Percentiles rank a stretch among this genome's conserved stretches.
Conservation (phyloP, 352 stramenopile genomes). For the Phytophthora ohioensis region DNA sequence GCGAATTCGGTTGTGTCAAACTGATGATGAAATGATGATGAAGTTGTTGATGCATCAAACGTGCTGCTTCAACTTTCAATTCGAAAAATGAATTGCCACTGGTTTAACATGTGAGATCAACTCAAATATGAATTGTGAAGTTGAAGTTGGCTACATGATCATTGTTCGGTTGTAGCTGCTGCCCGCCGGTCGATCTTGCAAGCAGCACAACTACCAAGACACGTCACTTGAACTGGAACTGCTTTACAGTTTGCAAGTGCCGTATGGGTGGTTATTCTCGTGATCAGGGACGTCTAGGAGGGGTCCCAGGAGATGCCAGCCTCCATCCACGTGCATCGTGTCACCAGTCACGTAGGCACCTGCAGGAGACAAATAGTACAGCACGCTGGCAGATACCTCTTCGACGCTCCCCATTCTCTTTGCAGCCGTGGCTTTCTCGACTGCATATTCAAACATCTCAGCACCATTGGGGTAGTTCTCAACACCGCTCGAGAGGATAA, state of each 20-base stretch:
- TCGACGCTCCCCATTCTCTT: constrained; percentile 92
- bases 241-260: constrained; percentile 64
- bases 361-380: constrained; percentile 91
- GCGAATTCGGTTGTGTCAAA: constrained; percentile 29
- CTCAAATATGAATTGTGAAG: constrained; percentile 38
- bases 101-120: constrained; percentile 1
- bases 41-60: constrained; percentile 37
- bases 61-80: constrained; percentile 19
- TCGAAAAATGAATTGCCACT: constrained; percentile 33
- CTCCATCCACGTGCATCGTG: constrained; percentile 92
- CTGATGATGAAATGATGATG: not conserved
- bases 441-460: constrained; percentile 81
- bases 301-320: constrained; percentile 65
- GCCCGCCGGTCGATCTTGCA: too few relatives aligned
- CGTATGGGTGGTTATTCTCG: constrained; percentile 85
- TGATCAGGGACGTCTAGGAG: constrained; percentile 84
- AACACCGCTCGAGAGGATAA: constrained; percentile 70
- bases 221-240: not conserved
- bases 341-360: constrained; percentile 91
- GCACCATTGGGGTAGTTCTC: constrained; percentile 91
- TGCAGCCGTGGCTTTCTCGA: constrained; percentile 72
- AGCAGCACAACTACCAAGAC: not conserved
- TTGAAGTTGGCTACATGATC: constrained; percentile 1
- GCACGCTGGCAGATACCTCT: constrained; percentile 87
- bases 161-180: too few relatives aligned